phyloP scores from a whole-genome alignment of 306 rosid genomes.

The Mimosa bimucronata region DNA sequence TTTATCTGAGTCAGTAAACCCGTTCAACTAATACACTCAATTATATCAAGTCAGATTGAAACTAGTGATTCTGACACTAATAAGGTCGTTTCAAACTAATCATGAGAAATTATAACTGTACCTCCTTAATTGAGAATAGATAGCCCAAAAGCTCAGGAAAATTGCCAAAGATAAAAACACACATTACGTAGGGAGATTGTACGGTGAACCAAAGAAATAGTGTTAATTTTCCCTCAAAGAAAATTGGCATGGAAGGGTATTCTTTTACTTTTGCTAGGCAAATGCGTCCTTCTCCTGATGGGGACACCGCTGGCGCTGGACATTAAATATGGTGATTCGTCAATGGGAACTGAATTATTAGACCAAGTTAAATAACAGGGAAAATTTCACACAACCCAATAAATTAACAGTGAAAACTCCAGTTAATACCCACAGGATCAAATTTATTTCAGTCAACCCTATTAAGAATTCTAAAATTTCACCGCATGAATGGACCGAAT shows the following conservation, averaged over 20 bases:
- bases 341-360: too few relatives aligned
- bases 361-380: too few relatives aligned
- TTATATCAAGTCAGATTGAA: conserved; percentile 6
- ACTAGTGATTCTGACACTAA: not conserved
- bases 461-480: too few relatives aligned
- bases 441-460: too few relatives aligned
- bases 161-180: conserved; percentile 37
- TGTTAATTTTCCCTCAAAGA: not conserved
- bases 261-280: too few relatives aligned
- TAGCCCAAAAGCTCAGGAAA: conserved; percentile 94
- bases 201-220: conserved; percentile 14
- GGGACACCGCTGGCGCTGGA: too few relatives aligned
- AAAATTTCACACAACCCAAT: too few relatives aligned
- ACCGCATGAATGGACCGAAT: too few relatives aligned
- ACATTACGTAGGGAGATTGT: not conserved
- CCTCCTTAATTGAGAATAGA: conserved; percentile 76
- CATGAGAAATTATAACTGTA: conserved; percentile 40
- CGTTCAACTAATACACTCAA: not conserved
- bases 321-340: too few relatives aligned
- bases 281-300: too few relatives aligned
- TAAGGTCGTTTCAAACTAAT: conserved; percentile 28
- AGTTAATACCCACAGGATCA: too few relatives aligned
- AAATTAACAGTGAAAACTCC: too few relatives aligned
- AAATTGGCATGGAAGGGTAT: not conserved
- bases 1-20: conserved; percentile 49